Conservation (phyloP, 1,284 basidiomycete genomes). For the Trichosporon coremiiforme region DNA sequence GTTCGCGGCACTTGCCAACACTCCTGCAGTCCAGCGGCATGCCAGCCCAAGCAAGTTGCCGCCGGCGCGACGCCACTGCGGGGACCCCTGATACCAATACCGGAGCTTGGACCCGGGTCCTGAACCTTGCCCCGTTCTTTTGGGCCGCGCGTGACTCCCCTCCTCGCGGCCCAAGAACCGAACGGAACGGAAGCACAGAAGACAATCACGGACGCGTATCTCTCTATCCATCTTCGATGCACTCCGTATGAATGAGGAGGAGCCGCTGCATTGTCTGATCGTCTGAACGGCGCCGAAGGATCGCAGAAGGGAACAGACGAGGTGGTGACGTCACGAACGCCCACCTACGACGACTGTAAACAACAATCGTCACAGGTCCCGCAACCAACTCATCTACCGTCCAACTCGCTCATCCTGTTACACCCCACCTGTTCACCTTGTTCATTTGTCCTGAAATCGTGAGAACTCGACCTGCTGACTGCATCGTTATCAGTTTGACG, state of each 20-base stretch:
- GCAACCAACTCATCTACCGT: too few species aligned
- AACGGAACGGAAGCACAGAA: not conserved
- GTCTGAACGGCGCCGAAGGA: not conserved
- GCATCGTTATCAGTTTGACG: too few species aligned
- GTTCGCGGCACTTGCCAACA: slow-evolving; percentile 8
- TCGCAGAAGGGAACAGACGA: not conserved
- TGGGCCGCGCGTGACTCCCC: not conserved
- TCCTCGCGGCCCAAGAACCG: not conserved
- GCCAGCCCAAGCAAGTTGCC: not conserved
- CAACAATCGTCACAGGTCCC: too few species aligned
- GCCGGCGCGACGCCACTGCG: slow-evolving; percentile 5
- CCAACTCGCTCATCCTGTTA: too few species aligned
- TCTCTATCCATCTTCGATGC: too few species aligned
- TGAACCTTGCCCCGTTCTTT: not conserved
- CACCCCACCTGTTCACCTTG: too few species aligned
- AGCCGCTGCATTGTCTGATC: not conserved
- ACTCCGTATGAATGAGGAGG: not conserved
- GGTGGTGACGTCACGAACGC: not conserved
- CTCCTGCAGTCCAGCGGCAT: too few species aligned
- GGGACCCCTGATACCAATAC: not conserved
- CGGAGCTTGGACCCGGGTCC: slow-evolving; percentile 3
- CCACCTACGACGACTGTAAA: not conserved
- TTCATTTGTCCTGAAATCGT: too few species aligned
- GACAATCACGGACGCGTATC: not conserved
- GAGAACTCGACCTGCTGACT: too few species aligned